A percentile compares a stretch with the other conserved stretches of the same genome.
These are phyloP conservation scores for Mycena filopes DNA, from an alignment of 768 basidiomycete genomes.

Conservation along the genomic window DNA sequence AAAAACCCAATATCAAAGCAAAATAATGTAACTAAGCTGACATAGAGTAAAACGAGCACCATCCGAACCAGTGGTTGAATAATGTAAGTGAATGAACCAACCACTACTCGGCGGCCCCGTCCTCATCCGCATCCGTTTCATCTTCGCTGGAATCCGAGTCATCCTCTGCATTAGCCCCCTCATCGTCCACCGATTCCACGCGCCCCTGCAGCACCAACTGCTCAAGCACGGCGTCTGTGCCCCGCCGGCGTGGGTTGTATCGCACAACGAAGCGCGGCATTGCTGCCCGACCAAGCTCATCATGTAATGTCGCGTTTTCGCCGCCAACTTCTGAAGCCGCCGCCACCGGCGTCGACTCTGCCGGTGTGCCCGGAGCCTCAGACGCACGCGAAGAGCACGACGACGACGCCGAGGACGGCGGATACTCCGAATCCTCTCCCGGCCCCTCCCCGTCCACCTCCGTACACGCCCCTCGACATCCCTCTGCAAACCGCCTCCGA, in stretches of 20 bases:
- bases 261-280: conserved; percentile 23
- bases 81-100: background rate
- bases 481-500: conserved; percentile 20
- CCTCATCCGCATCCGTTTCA: conserved; percentile 1
- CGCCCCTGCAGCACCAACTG: conserved; percentile 48
- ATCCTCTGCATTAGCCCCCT: conserved; percentile 7
- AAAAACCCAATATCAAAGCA: background rate
- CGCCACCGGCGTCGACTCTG: background rate
- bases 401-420: conserved; percentile 18
- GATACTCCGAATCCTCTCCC: background rate
- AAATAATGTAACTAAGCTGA: conserved; percentile 15
- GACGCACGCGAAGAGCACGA: conserved; percentile 9
- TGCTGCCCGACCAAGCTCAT: conserved; percentile 47
- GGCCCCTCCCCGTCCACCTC: too few species aligned
- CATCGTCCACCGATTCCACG: conserved; percentile 18
- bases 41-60: background rate
- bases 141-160: conserved; percentile 9
- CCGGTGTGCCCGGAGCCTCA: background rate
- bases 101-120: background rate
- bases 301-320: conserved; percentile 43
- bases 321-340: background rate
- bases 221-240: conserved; percentile 50
- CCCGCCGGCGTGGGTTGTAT: conserved; percentile 25
- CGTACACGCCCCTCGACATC: background rate
- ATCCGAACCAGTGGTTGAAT: conserved; percentile 1